phyloP scores from a whole-genome alignment of 176 grass and related monocot species.

The Oryza glaberrima region DNA sequence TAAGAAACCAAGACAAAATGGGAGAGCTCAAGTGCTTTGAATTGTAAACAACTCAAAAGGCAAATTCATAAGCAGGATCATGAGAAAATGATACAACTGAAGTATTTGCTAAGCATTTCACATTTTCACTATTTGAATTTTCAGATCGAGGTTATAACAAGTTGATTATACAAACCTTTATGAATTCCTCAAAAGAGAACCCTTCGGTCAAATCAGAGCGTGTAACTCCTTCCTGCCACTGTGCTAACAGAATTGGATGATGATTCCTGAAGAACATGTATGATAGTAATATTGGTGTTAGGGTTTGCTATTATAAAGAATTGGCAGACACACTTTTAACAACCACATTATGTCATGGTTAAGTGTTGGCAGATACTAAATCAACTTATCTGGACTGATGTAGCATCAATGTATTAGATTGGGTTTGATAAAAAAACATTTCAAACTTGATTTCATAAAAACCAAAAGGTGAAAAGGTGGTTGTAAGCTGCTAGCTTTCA shows the following conservation, averaged over 20 bases:
- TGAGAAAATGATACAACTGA: background rate
- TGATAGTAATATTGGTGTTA: background rate
- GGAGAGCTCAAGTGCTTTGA: background rate
- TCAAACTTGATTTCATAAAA: background rate
- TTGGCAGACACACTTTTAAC: background rate
- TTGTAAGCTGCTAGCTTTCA: background rate
- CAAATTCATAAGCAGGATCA: background rate
- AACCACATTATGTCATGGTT: background rate
- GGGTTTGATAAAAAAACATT: background rate
- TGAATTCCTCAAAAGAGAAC: constrained; percentile 90
- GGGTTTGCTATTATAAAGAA: background rate
- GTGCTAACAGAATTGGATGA: constrained; percentile 84
- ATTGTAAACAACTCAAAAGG: background rate
- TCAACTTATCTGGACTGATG: background rate
- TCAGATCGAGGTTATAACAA: constrained; percentile 4
- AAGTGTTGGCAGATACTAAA: background rate
- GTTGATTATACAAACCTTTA: constrained; percentile 46
- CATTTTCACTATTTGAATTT: background rate
- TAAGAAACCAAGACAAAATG: background rate
- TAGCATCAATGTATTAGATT: constrained; percentile 19
- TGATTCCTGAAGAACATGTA: constrained; percentile 67
- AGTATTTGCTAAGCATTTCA: background rate
- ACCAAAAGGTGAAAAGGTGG: background rate
- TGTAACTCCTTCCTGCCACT: constrained; percentile 92
- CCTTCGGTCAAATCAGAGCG: constrained; percentile 64